phyloP scores from a whole-genome alignment of 257 asterid genomes.

The Lycium ferocissimum region DNA sequence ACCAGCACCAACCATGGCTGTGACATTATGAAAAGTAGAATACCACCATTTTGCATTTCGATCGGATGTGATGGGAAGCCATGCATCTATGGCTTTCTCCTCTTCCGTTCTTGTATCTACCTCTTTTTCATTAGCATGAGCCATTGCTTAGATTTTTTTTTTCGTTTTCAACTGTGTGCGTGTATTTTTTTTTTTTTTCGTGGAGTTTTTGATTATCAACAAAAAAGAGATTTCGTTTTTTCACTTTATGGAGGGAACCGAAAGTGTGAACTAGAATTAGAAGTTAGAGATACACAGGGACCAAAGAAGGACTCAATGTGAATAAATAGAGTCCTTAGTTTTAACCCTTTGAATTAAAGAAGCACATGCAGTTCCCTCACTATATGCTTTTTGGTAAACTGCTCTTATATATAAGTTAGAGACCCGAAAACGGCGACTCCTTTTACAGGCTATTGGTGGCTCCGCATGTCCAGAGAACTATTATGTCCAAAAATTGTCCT shows the following conservation, averaged over 20 bases:
- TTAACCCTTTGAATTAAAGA: background rate
- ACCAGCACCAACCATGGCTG: constrained; percentile 51
- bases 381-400: background rate
- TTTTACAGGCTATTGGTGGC: background rate
- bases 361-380: constrained; percentile 27
- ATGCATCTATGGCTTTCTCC: constrained; percentile 54
- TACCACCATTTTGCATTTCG: constrained; percentile 80
- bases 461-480: background rate
- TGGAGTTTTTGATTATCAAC: background rate
- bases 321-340: constrained; percentile 3
- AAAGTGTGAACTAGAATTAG: background rate
- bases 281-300: background rate
- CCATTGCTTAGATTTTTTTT: background rate
- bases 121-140: background rate
- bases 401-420: background rate
- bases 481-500: background rate
- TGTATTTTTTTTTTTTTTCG: background rate
- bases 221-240: background rate
- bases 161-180: background rate
- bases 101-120: constrained; percentile 35
- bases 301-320: constrained; percentile 23
- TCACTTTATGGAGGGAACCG: background rate
- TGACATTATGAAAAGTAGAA: constrained; percentile 79
- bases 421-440: background rate
- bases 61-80: constrained; percentile 72